Evolutionary conservation across 1,284 basidiomycete species (phyloP).

Genomic region (Gymnopus androsaceus): DNA sequence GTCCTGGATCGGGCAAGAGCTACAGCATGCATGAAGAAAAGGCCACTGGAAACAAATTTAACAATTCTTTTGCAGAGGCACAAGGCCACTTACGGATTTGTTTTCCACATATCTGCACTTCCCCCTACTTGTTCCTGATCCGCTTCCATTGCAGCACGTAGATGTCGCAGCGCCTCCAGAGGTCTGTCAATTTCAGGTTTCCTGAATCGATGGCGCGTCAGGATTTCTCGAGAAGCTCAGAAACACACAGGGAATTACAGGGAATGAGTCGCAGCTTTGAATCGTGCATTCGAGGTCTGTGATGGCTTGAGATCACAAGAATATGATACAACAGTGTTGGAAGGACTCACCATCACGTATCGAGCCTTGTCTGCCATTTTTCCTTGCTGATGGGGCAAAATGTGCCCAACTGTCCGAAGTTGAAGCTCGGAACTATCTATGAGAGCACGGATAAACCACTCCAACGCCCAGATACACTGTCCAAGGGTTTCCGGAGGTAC

Average conservation of each 20-base stretch:
- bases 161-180: constrained; percentile 4
- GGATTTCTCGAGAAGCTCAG: neutral
- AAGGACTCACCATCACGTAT: neutral
- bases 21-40: neutral
- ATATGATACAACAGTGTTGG: neutral
- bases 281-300: neutral
- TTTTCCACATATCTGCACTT: neutral
- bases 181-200: neutral
- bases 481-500: constrained; percentile 4
- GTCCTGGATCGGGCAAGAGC: constrained; percentile 1
- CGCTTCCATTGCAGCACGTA: neutral
- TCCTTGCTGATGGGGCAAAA: neutral
- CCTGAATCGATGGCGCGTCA: neutral
- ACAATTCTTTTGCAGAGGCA: neutral
- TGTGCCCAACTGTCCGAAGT: neutral
- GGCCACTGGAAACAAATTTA: neutral
- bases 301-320: neutral
- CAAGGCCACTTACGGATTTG: neutral
- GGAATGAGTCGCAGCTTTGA: neutral
- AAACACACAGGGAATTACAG: neutral
- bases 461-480: constrained; percentile 1
- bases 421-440: constrained; percentile 2
- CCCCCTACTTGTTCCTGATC: neutral
- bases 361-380: neutral
- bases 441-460: constrained; percentile 6